Evolutionary conservation across 768 basidiomycete genomes (phyloP), one percentile per base, ranked within the genome.

Genomic region (Russula sp.): DNA sequence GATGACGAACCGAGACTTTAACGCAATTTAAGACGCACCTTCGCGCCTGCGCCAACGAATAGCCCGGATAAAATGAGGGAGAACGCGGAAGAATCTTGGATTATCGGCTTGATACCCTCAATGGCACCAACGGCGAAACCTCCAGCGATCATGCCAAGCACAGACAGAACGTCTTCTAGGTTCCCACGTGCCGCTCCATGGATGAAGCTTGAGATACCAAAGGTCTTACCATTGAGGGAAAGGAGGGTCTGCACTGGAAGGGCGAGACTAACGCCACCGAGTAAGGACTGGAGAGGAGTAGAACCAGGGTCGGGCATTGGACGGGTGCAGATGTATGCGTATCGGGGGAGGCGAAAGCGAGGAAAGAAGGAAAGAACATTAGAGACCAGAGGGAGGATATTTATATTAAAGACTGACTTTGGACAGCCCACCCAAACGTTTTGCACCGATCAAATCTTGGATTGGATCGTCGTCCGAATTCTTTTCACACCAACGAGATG

Each of bases 121-220:
- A 81, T 63, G n/a, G 71, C 61, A 0, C 80, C 80, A 13, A 80
- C 73, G 40, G 77, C 59, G 14, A 77, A 66, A 30, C 85, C 85
- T 34, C 83, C 83, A 20, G 80, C 69, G 16, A 84, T 62, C 50
- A 86, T 75, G 20, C 84, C 85, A 32, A 72, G 66, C 9, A 78
- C 78, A 8, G 78, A 79, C 2, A 74, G 72, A 1, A 76, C 57
- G 4, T 77, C 79, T 54, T 84, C 84, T 34, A 69, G 67, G 63
- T 73, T 72, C 20, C 84, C 83, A 30, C 76, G 75, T 8, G 78
- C 71, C 0, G 81, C 78, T 54, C 79, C 76, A 70, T 86, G 82
- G 3, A 87, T 68, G 66, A 86, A 85, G 20, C 84, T 84, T 28
- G 84, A 86, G 58, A 87, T 80, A 1, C 86, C 86, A 65, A 85